phyloP scores from a whole-genome alignment of 148 eudicot genomes.

The Chenopodium quinoa region DNA sequence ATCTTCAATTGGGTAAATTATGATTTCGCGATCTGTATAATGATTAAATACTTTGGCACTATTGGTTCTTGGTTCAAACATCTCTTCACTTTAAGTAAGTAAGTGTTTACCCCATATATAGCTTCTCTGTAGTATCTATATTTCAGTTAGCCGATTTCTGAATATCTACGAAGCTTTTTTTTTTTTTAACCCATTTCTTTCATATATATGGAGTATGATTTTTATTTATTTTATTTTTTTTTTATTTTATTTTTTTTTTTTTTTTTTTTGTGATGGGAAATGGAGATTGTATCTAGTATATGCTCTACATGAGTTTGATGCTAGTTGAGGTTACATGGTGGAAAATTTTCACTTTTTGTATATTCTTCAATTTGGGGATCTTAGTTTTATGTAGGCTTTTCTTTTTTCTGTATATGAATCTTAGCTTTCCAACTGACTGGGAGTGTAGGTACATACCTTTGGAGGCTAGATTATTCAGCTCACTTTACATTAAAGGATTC shows the following conservation, averaged over 20 bases:
- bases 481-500: conserved; percentile 9
- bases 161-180: neutral
- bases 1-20: neutral
- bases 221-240: no score
- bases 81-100: neutral
- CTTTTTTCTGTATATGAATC: neutral
- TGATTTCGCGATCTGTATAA: neutral
- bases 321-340: neutral
- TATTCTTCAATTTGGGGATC: neutral
- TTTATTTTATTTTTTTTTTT: no score
- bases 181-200: neutral
- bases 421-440: neutral
- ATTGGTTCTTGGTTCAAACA: neutral
- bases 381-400: neutral
- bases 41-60: neutral
- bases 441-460: neutral
- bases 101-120: neutral
- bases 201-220: neutral
- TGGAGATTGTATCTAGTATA: neutral
- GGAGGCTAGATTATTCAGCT: conserved; percentile 18
- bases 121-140: neutral
- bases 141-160: neutral
- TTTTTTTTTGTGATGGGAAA: no score
- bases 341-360: neutral
- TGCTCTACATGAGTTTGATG: neutral